These are phyloP conservation scores for Termitomyces heimii DNA, from an alignment of 768 basidiomycete species.

Conservation along the genomic window DNA sequence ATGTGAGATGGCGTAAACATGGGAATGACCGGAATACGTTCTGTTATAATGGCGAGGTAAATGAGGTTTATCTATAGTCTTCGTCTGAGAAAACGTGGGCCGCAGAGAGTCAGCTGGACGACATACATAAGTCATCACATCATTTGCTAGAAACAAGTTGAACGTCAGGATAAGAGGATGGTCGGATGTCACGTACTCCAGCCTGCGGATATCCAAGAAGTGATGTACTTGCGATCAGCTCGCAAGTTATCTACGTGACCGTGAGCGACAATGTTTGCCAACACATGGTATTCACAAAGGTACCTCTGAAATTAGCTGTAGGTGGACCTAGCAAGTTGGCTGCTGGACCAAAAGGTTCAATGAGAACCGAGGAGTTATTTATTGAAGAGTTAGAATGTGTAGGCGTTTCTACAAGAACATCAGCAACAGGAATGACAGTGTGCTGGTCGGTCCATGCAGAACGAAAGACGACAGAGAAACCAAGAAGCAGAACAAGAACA, in stretches of 20 bases:
- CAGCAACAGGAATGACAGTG: neutral
- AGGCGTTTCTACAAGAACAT: neutral
- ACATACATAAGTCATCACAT: conserved; percentile 65
- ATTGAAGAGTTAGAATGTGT: neutral
- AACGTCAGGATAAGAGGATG: neutral
- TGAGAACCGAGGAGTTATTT: neutral
- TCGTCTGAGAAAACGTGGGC: neutral
- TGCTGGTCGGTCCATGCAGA: conserved; percentile 15
- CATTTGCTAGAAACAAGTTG: conserved; percentile 48
- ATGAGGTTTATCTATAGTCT: conserved; percentile 43
- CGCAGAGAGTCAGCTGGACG: neutral
- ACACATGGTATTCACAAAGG: conserved; percentile 1
- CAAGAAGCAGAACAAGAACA: conserved; percentile 21
- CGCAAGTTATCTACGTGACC: conserved; percentile 52
- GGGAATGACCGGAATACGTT: conserved; percentile 52
- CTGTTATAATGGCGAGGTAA: conserved; percentile 53
- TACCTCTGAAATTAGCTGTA: conserved; percentile 53
- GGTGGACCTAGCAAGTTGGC: conserved; percentile 38
- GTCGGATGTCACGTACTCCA: conserved; percentile 48
- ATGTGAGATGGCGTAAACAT: conserved; percentile 57
- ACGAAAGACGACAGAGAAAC: conserved; percentile 18
- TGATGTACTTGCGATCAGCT: conserved; percentile 56
- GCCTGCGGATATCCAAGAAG: conserved; percentile 72
- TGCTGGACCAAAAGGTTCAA: conserved; percentile 15
- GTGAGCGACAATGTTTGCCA: neutral